Conservation (phyloP, 805 yeast species). For the Hanseniaspora valbyensis region DNA sequence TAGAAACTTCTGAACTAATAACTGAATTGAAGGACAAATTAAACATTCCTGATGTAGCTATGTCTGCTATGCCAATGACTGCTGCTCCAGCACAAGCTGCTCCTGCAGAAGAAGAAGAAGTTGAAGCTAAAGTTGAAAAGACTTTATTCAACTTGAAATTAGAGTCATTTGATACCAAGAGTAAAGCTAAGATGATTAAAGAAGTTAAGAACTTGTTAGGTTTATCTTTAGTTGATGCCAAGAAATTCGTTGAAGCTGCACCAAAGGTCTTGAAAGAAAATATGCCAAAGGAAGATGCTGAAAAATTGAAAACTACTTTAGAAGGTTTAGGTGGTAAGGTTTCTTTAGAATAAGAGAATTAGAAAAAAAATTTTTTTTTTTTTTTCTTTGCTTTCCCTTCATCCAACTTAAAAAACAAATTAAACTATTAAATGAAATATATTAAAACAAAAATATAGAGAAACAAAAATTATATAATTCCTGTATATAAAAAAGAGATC, state of each 20-base stretch:
- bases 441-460: too few species aligned
- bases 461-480: background rate
- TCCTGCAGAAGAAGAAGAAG: conserved; percentile 60
- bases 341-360: conserved; percentile 59
- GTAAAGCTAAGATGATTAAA: conserved; percentile 95
- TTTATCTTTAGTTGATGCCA: conserved; percentile 87
- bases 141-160: conserved; percentile 85
- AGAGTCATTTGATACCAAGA: conserved; percentile 85
- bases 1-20: conserved; percentile 85
- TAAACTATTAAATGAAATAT: too few species aligned
- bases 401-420: too few species aligned
- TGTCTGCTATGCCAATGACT: conserved; percentile 43
- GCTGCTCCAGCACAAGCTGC: conserved; percentile 49
- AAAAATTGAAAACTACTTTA: conserved; percentile 81
- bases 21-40: conserved; percentile 67
- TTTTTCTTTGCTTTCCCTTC: too few species aligned
- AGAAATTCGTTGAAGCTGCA: conserved; percentile 95
- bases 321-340: conserved; percentile 95
- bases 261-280: conserved; percentile 94
- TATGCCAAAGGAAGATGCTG: conserved; percentile 95
- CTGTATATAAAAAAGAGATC: background rate
- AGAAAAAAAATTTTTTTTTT: too few species aligned
- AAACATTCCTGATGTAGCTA: conserved; percentile 82
- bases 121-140: conserved; percentile 67
- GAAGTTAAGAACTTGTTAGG: conserved; percentile 90